Evolutionary conservation across 768 basidiomycete species (phyloP).

Genomic region (Fistulinella prunicolor): DNA sequence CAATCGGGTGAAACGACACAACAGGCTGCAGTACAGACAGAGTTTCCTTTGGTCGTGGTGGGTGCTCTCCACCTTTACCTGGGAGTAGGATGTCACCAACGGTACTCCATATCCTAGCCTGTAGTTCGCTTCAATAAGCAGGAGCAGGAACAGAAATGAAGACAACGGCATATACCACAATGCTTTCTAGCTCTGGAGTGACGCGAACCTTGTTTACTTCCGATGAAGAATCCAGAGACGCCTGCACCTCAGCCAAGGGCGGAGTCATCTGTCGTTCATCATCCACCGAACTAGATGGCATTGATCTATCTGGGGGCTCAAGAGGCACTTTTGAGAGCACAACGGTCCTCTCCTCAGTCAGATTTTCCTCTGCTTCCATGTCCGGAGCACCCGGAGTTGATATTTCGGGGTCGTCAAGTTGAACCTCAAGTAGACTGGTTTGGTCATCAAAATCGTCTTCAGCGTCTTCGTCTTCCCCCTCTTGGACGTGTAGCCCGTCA

Average conservation of each 20-base stretch:
- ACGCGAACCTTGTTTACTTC: conserved; percentile 43
- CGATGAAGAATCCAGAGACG: conserved; percentile 13
- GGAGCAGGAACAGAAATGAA: background rate
- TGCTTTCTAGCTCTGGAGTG: conserved; percentile 62
- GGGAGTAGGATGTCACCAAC: conserved; percentile 64
- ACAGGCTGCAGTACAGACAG: conserved; percentile 43
- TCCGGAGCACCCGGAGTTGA: conserved; percentile 1
- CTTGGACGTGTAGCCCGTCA: background rate
- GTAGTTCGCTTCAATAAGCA: background rate
- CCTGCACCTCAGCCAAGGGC: conserved; percentile 1
- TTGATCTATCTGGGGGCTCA: background rate
- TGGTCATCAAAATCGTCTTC: conserved; percentile 12
- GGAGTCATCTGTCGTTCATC: conserved; percentile 3
- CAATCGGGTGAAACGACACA: background rate
- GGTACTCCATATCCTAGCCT: conserved; percentile 71
- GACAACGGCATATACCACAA: conserved; percentile 45
- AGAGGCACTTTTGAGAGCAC: conserved; percentile 24
- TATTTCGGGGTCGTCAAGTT: conserved; percentile 6
- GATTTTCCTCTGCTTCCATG: conserved; percentile 9
- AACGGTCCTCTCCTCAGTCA: conserved; percentile 32
- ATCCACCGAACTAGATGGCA: background rate
- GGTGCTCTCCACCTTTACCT: conserved; percentile 42
- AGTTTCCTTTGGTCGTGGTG: conserved; percentile 56
- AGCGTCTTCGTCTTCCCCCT: no score
- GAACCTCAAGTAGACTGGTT: conserved; percentile 9